phyloP scores from a whole-genome alignment of 1,284 basidiomycete species.

The Fereydounia khargensis region DNA sequence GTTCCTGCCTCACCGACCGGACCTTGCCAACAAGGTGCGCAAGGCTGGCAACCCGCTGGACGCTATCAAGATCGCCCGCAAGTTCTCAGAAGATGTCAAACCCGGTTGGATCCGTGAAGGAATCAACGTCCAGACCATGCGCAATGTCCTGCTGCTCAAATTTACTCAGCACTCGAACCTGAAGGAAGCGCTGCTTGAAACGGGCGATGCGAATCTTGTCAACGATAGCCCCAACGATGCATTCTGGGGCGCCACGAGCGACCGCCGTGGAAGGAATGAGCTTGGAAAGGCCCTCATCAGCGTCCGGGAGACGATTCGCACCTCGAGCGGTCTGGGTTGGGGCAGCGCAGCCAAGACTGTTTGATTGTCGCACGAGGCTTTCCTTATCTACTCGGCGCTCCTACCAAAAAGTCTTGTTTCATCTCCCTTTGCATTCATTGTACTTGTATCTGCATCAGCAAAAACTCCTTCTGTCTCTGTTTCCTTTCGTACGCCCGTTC shows the following conservation, averaged over 20 bases:
- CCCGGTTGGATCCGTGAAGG: constrained; percentile 39
- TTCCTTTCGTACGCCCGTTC: too few species aligned
- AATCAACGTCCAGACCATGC: constrained; percentile 38
- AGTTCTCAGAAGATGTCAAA: constrained; percentile 15
- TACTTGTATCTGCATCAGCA: too few species aligned
- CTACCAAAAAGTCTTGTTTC: too few species aligned
- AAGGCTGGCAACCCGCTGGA: constrained; percentile 28
- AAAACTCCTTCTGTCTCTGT: too few species aligned
- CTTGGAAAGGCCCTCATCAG: constrained; percentile 33
- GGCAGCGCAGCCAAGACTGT: constrained; percentile 32
- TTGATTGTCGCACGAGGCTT: too few species aligned
- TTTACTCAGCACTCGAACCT: constrained; percentile 31
- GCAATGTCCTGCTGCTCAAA: constrained; percentile 37
- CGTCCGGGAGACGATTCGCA: constrained; percentile 31
- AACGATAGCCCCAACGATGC: constrained; percentile 39
- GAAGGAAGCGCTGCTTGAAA: constrained; percentile 25
- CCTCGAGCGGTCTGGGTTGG: constrained; percentile 16
- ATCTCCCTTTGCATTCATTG: too few species aligned
- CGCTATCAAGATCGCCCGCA: constrained; percentile 33
- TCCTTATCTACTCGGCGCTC: too few species aligned
- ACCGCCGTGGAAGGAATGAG: constrained; percentile 31
- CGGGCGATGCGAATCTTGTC: constrained; percentile 32
- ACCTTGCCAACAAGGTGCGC: constrained; percentile 39
- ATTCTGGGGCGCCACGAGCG: constrained; percentile 38
- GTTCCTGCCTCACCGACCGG: constrained; percentile 31